Evolutionary conservation across 257 asterid species (phyloP).

Genomic region (Anisodus tanguticus): DNA sequence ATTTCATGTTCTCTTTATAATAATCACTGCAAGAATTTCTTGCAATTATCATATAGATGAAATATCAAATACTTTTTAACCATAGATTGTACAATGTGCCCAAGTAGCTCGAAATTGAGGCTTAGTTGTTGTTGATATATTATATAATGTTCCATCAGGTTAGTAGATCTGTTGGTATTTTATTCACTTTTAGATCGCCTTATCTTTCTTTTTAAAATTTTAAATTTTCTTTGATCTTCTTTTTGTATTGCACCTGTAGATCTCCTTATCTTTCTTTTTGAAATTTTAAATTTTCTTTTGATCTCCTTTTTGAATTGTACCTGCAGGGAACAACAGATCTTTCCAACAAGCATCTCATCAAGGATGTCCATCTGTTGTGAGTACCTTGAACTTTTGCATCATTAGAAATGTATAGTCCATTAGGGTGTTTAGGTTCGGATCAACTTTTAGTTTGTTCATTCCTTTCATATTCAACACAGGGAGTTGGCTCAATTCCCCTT

Average conservation of each 20-base stretch:
- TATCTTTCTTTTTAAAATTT: neutral
- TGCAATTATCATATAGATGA: neutral
- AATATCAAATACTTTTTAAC: neutral
- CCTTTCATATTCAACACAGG: neutral
- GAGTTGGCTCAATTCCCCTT: neutral
- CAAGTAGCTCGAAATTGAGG: slow-evolving; percentile 8
- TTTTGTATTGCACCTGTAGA: neutral
- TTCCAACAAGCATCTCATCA: neutral
- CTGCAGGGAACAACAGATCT: slow-evolving; percentile 19
- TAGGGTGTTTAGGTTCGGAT: neutral
- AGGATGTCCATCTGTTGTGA: slow-evolving; percentile 22
- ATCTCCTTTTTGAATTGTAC: slow-evolving; percentile 10
- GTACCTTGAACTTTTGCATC: slow-evolving; percentile 4
- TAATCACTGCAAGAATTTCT: slow-evolving; percentile 21
- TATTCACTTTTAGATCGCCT: slow-evolving; percentile 5
- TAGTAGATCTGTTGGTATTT: neutral
- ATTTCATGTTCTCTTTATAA: neutral
- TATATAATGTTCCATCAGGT: neutral
- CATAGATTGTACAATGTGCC: neutral
- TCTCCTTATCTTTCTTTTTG: neutral
- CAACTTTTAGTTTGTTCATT: slow-evolving; percentile 13
- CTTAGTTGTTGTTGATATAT: neutral
- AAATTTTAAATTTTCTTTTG: neutral
- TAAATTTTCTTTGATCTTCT: neutral
- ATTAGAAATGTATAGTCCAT: slow-evolving; percentile 10